These are phyloP conservation scores for Prototheca wickerhamii DNA, from an alignment of 163 green algal genomes.

Conservation along the genomic window DNA sequence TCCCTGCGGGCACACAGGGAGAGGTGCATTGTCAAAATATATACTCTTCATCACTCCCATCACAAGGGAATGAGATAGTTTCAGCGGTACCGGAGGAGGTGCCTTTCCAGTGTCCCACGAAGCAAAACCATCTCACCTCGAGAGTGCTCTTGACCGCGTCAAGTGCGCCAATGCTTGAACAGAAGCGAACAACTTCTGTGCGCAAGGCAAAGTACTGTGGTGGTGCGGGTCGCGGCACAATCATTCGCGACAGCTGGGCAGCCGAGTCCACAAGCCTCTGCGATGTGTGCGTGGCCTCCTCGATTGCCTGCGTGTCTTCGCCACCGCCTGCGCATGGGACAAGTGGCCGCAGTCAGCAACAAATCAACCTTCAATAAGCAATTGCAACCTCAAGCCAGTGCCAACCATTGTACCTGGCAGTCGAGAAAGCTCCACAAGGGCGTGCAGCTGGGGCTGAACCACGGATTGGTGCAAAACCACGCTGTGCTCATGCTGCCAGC, in stretches of 20 bases:
- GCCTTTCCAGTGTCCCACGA: background rate
- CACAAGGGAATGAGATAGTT: background rate
- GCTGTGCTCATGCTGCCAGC: conserved; percentile 21
- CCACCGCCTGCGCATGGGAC: conserved; percentile 42
- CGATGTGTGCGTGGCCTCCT: conserved; percentile 1
- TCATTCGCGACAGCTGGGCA: conserved; percentile 17
- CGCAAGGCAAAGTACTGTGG: conserved; percentile 55
- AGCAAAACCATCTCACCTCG: conserved; percentile 7
- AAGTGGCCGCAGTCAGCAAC: conserved; percentile 17
- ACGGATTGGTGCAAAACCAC: conserved; percentile 15
- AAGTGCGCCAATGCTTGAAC: conserved; percentile 26
- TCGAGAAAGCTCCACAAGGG: background rate
- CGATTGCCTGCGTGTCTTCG: conserved; percentile 11
- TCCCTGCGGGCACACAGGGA: background rate
- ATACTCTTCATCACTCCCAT: background rate
- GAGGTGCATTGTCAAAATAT: background rate
- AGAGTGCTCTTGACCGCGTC: conserved; percentile 27
- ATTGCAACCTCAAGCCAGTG: too few relatives aligned
- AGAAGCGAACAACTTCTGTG: conserved; percentile 47
- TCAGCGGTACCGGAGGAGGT: background rate
- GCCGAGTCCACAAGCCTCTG: conserved; percentile 14
- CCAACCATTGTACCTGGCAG: conserved; percentile 1
- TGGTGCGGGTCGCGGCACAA: conserved; percentile 55
- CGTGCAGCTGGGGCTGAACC: conserved; percentile 35
- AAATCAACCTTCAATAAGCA: background rate